These are phyloP conservation scores for Chondrostereum purpureum DNA, from an alignment of 1,284 basidiomycete species.

Conservation along the genomic window DNA sequence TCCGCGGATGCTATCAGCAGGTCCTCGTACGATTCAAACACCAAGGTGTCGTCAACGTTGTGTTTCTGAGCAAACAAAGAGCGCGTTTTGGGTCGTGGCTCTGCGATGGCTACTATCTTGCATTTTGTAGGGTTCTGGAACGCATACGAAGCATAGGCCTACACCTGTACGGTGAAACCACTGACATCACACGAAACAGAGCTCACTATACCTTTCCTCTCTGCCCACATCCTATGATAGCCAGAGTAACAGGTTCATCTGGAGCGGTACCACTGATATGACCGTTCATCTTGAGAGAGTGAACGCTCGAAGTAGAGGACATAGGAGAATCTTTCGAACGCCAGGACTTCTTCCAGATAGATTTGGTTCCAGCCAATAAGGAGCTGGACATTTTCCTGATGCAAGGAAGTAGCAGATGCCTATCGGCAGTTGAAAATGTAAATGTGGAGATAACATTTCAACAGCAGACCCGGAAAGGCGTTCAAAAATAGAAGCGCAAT, in stretches of 20 bases:
- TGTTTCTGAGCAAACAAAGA: constrained; percentile 49
- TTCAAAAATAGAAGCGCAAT: too few species aligned
- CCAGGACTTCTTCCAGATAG: constrained; percentile 28
- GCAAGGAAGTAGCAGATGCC: too few species aligned
- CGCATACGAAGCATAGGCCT: constrained; percentile 68
- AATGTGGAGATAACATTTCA: constrained; percentile 11
- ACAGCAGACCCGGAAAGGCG: too few species aligned
- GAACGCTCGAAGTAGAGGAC: constrained; percentile 12
- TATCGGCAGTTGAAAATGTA: too few species aligned
- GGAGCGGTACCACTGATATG: too few species aligned
- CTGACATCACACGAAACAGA: too few species aligned
- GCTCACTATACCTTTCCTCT: constrained; percentile 73
- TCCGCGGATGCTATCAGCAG: constrained; percentile 63
- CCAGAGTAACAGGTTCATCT: constrained; percentile 43
- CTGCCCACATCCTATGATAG: constrained; percentile 72
- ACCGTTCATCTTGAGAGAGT: constrained; percentile 14
- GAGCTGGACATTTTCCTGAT: constrained; percentile 9
- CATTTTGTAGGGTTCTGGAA: constrained; percentile 52
- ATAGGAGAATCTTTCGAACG: constrained; percentile 19
- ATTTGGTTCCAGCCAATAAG: constrained; percentile 25
- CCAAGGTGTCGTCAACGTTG: constrained; percentile 53
- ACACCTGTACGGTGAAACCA: too few species aligned
- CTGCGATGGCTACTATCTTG: constrained; percentile 77
- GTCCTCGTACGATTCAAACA: constrained; percentile 70
- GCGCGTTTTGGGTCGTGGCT: constrained; percentile 67